Evolutionary conservation across 1,284 basidiomycete genomes (phyloP).

Genomic region (Volvariella surrecta): DNA sequence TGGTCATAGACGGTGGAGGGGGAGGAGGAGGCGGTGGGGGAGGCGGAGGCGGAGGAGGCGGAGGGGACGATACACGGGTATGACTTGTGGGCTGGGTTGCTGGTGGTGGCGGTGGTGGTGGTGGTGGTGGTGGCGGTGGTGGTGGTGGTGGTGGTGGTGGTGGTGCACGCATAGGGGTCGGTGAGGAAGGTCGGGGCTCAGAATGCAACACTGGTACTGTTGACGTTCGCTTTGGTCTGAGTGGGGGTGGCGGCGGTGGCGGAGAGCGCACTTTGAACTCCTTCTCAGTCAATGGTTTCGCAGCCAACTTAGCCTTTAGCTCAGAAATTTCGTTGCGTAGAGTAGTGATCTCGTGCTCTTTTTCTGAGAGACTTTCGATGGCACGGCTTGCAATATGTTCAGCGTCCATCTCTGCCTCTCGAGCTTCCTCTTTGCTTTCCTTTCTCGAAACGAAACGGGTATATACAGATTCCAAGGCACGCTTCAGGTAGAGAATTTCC

Average conservation of each 20-base stretch:
- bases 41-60: conserved; percentile 17
- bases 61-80: conserved; percentile 18
- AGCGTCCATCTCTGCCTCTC: conserved; percentile 51
- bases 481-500: conserved; percentile 71
- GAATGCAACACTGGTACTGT: conserved; percentile 4
- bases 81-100: conserved; percentile 17
- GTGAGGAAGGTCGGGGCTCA: conserved; percentile 4
- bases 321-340: conserved; percentile 45
- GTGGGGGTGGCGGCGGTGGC: conserved; percentile 54
- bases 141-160: conserved; percentile 17
- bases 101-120: conserved; percentile 15
- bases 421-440: conserved; percentile 35
- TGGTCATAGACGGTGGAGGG: conserved; percentile 18
- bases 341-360: conserved; percentile 57
- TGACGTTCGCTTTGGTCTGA: conserved; percentile 20
- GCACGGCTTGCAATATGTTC: conserved; percentile 50
- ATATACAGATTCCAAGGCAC: conserved; percentile 79
- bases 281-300: conserved; percentile 55
- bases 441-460: conserved; percentile 57
- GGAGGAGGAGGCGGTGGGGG: conserved; percentile 14
- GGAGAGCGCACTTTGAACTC: conserved; percentile 63
- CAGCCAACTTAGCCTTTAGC: conserved; percentile 41
- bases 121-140: conserved; percentile 16
- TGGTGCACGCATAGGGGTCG: conserved; percentile 14
- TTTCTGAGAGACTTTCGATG: conserved; percentile 63